These are phyloP conservation scores for Microbotryum silenes-acaulis DNA, from an alignment of 1,284 basidiomycete species.

Conservation along the genomic window DNA sequence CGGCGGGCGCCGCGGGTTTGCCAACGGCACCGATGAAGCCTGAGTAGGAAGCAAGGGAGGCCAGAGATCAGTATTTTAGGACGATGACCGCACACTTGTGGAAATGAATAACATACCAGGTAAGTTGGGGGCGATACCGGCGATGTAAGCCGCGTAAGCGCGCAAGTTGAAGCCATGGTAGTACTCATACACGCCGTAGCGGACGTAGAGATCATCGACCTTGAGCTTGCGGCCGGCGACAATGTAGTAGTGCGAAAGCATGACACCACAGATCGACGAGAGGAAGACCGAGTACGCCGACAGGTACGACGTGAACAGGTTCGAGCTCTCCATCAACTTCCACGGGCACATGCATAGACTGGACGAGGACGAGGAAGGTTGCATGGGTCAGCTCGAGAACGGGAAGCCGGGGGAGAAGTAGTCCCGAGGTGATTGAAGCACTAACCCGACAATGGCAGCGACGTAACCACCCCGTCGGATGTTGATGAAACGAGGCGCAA, in stretches of 20 bases:
- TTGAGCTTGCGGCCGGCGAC: conserved; percentile 64
- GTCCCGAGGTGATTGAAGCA: conserved; percentile 39
- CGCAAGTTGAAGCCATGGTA: conserved; percentile 65
- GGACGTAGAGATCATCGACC: conserved; percentile 60
- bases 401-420: not conserved
- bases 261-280: conserved; percentile 60
- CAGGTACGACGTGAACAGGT: conserved; percentile 72
- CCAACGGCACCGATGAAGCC: conserved; percentile 46
- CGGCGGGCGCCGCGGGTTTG: conserved; percentile 53
- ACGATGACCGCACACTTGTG: not conserved
- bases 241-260: conserved; percentile 70
- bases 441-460: conserved; percentile 58
- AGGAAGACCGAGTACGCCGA: conserved; percentile 75
- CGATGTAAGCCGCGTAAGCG: conserved; percentile 49
- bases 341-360: conserved; percentile 51
- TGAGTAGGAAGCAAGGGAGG: conserved; percentile 29
- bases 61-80: conserved; percentile 27
- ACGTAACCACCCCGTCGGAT: conserved; percentile 76
- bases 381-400: not conserved
- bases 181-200: conserved; percentile 66
- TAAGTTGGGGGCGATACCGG: conserved; percentile 73
- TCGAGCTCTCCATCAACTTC: conserved; percentile 67
- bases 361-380: conserved; percentile 4
- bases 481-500: conserved; percentile 72
- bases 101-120: conserved; percentile 37